These are phyloP conservation scores for Fusarium goolgardi DNA, from an alignment of 2,329 filamentous ascomycete genomes.

Conservation along the genomic window DNA sequence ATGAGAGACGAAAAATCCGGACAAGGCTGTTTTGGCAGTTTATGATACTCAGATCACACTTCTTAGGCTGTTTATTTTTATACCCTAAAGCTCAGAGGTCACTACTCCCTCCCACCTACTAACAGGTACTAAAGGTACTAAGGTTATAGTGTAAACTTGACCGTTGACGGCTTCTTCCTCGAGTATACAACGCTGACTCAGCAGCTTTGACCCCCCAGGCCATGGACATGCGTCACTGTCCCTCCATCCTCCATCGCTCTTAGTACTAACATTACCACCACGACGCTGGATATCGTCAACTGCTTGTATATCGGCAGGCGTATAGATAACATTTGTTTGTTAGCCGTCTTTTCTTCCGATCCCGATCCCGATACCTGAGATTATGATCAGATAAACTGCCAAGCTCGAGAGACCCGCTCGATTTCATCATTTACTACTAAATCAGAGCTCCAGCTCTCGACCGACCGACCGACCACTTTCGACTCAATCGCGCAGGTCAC, in stretches of 20 bases:
- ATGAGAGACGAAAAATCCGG: not conserved
- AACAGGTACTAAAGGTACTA: too few relatives aligned
- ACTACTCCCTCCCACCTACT: too few relatives aligned
- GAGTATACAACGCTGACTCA: slow-evolving; percentile 16
- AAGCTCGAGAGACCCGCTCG: slow-evolving; percentile 34
- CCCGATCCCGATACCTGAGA: not conserved
- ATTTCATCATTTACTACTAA: slow-evolving; percentile 30
- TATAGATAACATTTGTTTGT: not conserved
- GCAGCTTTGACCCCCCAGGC: not conserved
- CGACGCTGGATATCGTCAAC: slow-evolving; percentile 29
- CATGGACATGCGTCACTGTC: slow-evolving; percentile 39
- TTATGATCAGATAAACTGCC: slow-evolving; percentile 39
- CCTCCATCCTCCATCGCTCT: not conserved
- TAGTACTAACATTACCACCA: slow-evolving; percentile 33
- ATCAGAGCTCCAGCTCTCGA: slow-evolving; percentile 28
- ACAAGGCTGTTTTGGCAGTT: not conserved
- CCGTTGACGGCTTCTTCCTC: not conserved
- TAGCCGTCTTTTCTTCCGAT: not conserved
- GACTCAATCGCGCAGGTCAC: not conserved
- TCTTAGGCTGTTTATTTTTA: too few relatives aligned
- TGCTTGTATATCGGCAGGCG: slow-evolving; percentile 13
- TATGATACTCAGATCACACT: too few relatives aligned
- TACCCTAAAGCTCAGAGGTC: too few relatives aligned
- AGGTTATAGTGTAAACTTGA: too few relatives aligned
- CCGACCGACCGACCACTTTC: not conserved